A percentile compares a stretch with the other conserved stretches of the same genome.
Conservation (phyloP, 129 eudicot species). For the Flaveria bidentis region DNA sequence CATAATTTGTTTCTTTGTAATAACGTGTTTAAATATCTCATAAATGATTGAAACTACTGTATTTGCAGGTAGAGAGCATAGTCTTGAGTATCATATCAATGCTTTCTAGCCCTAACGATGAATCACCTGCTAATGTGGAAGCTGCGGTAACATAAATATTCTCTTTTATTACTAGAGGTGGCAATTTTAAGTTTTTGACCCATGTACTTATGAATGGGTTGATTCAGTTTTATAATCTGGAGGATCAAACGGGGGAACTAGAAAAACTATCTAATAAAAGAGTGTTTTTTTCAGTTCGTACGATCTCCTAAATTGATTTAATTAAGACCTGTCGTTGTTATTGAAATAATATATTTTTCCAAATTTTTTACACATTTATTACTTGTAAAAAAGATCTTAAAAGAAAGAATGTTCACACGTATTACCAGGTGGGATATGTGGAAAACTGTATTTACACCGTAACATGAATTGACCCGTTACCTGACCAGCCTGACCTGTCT, state of each 20-base stretch:
- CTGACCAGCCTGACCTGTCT: not conserved
- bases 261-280: not conserved
- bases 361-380: not conserved
- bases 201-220: not conserved
- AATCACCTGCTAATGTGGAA: constrained; percentile 83
- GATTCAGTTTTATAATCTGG: not conserved
- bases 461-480: not conserved
- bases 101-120: constrained; percentile 83
- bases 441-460: not conserved
- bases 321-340: not conserved
- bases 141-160: constrained; percentile 66
- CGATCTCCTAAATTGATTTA: not conserved
- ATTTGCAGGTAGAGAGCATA: constrained; percentile 76
- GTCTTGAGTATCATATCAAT: constrained; percentile 76
- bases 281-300: not conserved
- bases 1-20: not conserved
- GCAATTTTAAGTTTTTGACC: not conserved
- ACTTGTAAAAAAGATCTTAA: not conserved
- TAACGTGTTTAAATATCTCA: not conserved
- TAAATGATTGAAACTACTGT: constrained; percentile 2
- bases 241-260: not conserved
- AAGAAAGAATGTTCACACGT: not conserved
- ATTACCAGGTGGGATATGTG: not conserved
- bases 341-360: not conserved
- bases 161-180: not conserved